Evolutionary conservation across 2,329 filamentous ascomycete genomes (phyloP).

Genomic region (Aureobasidium melanogenum): DNA sequence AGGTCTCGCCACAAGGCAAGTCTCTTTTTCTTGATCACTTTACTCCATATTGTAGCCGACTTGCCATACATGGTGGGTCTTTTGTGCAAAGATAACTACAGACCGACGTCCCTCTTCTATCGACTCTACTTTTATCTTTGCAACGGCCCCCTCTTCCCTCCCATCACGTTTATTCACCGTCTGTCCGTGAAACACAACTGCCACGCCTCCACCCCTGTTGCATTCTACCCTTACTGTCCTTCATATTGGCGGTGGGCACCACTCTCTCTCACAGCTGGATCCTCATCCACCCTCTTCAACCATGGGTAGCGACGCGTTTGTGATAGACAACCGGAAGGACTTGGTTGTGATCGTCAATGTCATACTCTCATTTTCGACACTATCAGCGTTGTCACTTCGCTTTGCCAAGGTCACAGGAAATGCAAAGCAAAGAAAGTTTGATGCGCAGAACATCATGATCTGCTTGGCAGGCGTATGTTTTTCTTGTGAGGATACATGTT

Average conservation of each 20-base stretch:
- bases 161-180: slow-evolving; percentile 5
- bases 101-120: background rate
- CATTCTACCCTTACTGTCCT: background rate
- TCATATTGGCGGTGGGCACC: background rate
- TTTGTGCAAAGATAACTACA: slow-evolving; percentile 8
- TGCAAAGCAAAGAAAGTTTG: slow-evolving; percentile 10
- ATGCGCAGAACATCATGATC: slow-evolving; percentile 12
- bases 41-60: slow-evolving; percentile 2
- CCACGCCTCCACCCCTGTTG: background rate
- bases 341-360: slow-evolving; percentile 10
- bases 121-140: background rate
- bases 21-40: background rate
- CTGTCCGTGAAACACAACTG: slow-evolving; percentile 4
- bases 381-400: slow-evolving; percentile 1
- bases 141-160: slow-evolving; percentile 5
- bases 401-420: slow-evolving; percentile 9
- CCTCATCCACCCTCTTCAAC: background rate
- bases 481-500: background rate
- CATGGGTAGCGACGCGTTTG: slow-evolving; percentile 2
- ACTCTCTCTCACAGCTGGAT: background rate
- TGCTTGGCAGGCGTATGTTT: slow-evolving; percentile 5
- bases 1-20: slow-evolving; percentile 11
- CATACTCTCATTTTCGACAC: slow-evolving; percentile 1
- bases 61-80: slow-evolving; percentile 5
- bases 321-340: slow-evolving; percentile 6